Conservation (phyloP, 768 basidiomycete genomes). For the Mycena venus region DNA sequence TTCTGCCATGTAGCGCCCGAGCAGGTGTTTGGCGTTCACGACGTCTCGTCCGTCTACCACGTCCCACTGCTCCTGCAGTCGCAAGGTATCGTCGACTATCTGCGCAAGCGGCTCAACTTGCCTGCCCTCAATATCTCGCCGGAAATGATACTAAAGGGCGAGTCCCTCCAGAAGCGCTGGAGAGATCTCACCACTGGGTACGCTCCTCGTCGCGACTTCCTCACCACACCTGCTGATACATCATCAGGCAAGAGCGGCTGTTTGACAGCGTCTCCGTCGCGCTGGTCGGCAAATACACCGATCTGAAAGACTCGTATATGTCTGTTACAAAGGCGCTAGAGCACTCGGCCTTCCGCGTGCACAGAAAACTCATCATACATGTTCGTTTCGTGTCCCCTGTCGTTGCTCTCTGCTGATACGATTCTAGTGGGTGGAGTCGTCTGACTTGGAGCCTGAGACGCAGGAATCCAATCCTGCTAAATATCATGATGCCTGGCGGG, state of each 20-base stretch:
- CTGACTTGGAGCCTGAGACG: conserved; percentile 86
- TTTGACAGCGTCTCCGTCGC: conserved; percentile 92
- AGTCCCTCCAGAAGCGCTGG: conserved; percentile 81
- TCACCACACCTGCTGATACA: neutral
- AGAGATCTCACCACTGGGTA: conserved; percentile 86
- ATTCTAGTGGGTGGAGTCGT: conserved; percentile 94
- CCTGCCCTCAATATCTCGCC: conserved; percentile 65
- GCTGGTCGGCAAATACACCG: conserved; percentile 97
- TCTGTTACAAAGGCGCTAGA: conserved; percentile 96
- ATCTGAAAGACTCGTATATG: conserved; percentile 98
- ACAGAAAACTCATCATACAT: conserved; percentile 84
- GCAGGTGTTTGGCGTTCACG: conserved; percentile 95
- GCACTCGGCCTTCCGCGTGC: conserved; percentile 95
- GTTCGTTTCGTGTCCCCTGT: conserved; percentile 58
- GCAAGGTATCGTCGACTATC: conserved; percentile 91
- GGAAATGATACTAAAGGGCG: conserved; percentile 72
- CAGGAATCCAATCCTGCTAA: conserved; percentile 85
- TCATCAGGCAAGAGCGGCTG: conserved; percentile 87
- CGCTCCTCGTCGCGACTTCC: conserved; percentile 36
- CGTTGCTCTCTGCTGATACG: neutral
- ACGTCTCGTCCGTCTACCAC: conserved; percentile 97
- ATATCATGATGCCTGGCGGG: conserved; percentile 97
- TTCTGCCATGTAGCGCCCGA: conserved; percentile 95
- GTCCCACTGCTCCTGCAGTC: conserved; percentile 93
- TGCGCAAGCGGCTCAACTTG: conserved; percentile 86